phyloP scores from a whole-genome alignment of 768 basidiomycete genomes.

The Kwoniella dendrophila region DNA sequence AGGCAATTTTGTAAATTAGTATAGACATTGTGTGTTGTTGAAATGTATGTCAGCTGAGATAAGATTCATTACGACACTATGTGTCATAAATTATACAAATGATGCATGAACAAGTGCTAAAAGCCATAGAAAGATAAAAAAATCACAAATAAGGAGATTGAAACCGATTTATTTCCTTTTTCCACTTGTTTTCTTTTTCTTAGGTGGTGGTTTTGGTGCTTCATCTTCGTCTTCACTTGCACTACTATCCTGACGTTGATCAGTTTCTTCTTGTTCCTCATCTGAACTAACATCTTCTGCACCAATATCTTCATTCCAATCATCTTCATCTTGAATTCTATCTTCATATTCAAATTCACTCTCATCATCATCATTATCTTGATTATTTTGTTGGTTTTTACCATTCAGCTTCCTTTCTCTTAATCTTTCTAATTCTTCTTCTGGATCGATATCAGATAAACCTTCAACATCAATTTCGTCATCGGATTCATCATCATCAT shows the following conservation, averaged over 20 bases:
- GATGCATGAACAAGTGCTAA: too few relatives aligned
- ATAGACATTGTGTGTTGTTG: too few relatives aligned
- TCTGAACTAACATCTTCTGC: conserved; percentile 30
- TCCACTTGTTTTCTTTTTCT: conserved; percentile 34
- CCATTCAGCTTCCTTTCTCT: conserved; percentile 51
- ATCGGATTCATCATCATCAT: conserved; percentile 48
- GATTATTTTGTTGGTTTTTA: conserved; percentile 26
- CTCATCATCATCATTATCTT: conserved; percentile 26
- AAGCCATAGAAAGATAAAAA: too few relatives aligned
- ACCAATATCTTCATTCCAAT: conserved; percentile 35
- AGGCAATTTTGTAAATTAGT: too few relatives aligned
- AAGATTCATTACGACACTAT: too few relatives aligned
- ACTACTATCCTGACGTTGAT: conserved; percentile 31
- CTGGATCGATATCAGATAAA: conserved; percentile 58
- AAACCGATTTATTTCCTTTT: not conserved
- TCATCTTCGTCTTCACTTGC: conserved; percentile 37
- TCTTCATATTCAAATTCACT: conserved; percentile 32
- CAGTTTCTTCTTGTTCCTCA: conserved; percentile 38
- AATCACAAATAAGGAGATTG: not conserved
- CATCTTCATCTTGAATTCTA: conserved; percentile 39
- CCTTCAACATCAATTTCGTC: conserved; percentile 57
- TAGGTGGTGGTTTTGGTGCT: conserved; percentile 28
- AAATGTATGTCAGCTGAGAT: too few relatives aligned
- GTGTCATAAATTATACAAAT: too few relatives aligned
- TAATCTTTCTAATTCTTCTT: conserved; percentile 54